Conservation (phyloP, 2,329 filamentous ascomycete species). For the Rhytidhysteron rufulum region DNA sequence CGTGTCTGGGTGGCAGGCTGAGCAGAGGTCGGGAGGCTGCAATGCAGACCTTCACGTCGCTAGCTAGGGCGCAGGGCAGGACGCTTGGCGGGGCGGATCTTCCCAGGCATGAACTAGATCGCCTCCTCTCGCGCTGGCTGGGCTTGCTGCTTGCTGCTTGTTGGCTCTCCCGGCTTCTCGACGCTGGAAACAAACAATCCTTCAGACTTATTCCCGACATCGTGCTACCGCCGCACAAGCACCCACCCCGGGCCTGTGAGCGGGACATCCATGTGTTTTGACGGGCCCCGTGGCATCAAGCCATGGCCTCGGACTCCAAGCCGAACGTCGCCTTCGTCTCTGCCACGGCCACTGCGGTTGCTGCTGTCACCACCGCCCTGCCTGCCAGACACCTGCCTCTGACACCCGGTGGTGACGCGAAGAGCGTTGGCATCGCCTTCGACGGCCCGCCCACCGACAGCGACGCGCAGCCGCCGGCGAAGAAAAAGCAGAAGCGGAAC, state of each 20-base stretch:
- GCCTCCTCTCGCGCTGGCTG: too few species aligned
- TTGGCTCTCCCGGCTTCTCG: not conserved
- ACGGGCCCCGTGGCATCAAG: not conserved
- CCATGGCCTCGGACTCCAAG: not conserved
- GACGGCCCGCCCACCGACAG: not conserved
- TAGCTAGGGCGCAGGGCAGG: too few species aligned
- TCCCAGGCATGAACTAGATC: too few species aligned
- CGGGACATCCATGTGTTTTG: not conserved
- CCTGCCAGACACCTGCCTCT: too few species aligned
- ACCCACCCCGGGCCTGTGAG: not conserved
- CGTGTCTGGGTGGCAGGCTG: too few species aligned
- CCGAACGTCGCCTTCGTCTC: not conserved
- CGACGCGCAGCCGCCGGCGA: conserved; percentile 32
- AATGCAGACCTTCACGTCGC: too few species aligned
- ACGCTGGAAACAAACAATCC: not conserved
- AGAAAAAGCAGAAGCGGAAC: conserved; percentile 78
- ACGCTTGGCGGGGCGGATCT: too few species aligned
- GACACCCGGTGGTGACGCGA: not conserved
- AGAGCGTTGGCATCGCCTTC: not conserved
- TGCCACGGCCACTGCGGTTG: not conserved
- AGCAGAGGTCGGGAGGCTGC: too few species aligned
- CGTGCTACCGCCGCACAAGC: too few species aligned
- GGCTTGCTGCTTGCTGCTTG: too few species aligned
- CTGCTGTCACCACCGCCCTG: not conserved
- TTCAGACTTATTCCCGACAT: not conserved